Evolutionary conservation across 257 asterid genomes (phyloP).

Genomic region (Solanum arcanum): DNA sequence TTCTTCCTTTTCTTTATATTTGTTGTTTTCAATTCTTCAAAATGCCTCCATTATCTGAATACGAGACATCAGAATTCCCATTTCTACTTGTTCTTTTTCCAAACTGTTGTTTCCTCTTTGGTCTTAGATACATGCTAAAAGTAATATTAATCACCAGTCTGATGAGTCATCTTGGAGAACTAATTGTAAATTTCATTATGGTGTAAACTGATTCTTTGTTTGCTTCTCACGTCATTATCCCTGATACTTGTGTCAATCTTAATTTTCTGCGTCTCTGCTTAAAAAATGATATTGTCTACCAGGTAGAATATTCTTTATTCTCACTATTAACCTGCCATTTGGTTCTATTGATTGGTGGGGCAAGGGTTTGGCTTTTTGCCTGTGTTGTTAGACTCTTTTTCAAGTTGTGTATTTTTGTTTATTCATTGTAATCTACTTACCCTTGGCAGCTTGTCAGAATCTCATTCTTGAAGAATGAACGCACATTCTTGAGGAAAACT

Average conservation of each 20-base stretch:
- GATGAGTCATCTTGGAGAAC: not conserved
- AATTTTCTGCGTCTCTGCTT: not conserved
- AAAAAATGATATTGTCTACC: not conserved
- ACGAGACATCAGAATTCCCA: not conserved
- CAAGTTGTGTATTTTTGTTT: not conserved
- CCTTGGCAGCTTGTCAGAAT: slow-evolving; percentile 18
- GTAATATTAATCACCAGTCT: not conserved
- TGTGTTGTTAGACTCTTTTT: not conserved
- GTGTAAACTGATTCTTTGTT: not conserved
- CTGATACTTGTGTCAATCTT: not conserved
- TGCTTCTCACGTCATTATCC: not conserved
- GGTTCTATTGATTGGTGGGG: not conserved
- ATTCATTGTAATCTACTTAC: not conserved
- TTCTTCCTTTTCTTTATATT: not conserved
- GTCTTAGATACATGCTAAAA: not conserved
- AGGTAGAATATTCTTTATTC: not conserved
- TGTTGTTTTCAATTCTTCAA: not conserved
- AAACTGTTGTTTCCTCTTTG: not conserved
- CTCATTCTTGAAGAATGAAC: slow-evolving; percentile 19
- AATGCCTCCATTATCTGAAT: not conserved
- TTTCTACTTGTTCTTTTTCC: not conserved
- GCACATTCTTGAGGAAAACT: slow-evolving; percentile 16
- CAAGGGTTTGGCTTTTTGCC: not conserved
- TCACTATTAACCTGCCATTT: not conserved
- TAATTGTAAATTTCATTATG: not conserved